Conservation (phyloP, 306 rosid species). For the Vigna hirtella region DNA sequence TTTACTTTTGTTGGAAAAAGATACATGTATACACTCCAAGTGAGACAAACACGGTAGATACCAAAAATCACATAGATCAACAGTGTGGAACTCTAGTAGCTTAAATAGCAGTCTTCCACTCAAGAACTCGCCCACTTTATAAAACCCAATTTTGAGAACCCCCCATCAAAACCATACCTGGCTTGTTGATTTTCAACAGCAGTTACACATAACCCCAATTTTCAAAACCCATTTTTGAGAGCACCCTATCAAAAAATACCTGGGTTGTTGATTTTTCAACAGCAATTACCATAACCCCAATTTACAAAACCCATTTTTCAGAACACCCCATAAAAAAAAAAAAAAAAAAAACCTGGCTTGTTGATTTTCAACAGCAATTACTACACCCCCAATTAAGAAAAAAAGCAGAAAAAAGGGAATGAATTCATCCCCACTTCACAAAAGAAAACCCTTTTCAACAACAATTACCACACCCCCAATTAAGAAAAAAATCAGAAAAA, state of each 20-base stretch:
- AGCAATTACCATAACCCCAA: too few relatives aligned
- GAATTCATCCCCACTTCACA: not conserved
- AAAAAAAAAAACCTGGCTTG: too few relatives aligned
- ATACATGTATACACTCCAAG: not conserved
- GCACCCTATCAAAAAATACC: too few relatives aligned
- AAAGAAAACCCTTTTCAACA: not conserved
- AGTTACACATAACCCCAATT: too few relatives aligned
- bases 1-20: not conserved
- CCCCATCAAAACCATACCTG: not conserved
- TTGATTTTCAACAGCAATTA: too few relatives aligned
- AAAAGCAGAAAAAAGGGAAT: not conserved
- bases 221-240: too few relatives aligned
- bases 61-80: not conserved
- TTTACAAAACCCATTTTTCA: too few relatives aligned
- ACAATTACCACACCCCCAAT: not conserved
- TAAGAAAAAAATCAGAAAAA: not conserved
- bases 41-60: not conserved
- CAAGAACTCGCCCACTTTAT: too few relatives aligned
- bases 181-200: not conserved
- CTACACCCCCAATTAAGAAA: not conserved
- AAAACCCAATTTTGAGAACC: not conserved
- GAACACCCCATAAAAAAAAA: too few relatives aligned
- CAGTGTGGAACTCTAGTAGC: not conserved
- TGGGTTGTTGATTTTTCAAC: too few relatives aligned
- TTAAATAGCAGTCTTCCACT: too few relatives aligned